Base-by-base conservation (phyloP, 1,284 basidiomycete species). In the Microbotryum violaceum region DNA sequence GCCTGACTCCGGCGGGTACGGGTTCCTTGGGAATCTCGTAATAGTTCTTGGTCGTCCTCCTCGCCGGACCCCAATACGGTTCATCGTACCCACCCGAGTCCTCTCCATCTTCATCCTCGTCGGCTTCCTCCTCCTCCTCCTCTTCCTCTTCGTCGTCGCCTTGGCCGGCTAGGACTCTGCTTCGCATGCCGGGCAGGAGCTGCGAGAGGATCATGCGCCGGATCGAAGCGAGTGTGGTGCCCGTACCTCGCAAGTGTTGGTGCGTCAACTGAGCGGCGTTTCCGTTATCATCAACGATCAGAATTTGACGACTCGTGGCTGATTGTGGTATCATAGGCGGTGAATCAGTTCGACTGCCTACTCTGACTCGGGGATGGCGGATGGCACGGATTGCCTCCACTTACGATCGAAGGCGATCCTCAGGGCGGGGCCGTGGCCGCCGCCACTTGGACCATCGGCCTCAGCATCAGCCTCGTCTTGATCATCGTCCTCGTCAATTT, bases 1-100 rank as follows among this genome's bases (percentile, higher is more conserved):
- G 79, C 53, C 83, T 80, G 9, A 85, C 73, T 0, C 93, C 93
- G 12, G 78, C 80, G 49, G 82, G 74, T 73, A 89, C 82, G 1
- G 92, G 89, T 63, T 86, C 81, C 3, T 75, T 83, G 49, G 69
- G 57, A 29, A 70, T 59, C 6, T 72, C 69, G 63, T 66, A 63
- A 42, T 61, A 67, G 54, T 54, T 54, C 60, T 62, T 63, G 31
- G 57, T 21, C 56, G 59, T 52, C 53, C 69, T 51, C 49, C 62
- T 56, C 42, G 64, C 33, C 23, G 56, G 25, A 18, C 64, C 23
- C 53, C 54, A 23, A 33, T 74, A 64, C 33, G 66, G 67, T 25
- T 66, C 61, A 20, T 74, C 66, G 25, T 72, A 56, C 21, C 63
- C 60, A 42, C 54, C 56, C 50, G 44, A 47, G 52, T 52, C 23